Evolutionary conservation across 2,329 filamentous ascomycete species (phyloP), one percentile per base, ranked within the genome.

Genomic region (Fusarium verticillioides): DNA sequence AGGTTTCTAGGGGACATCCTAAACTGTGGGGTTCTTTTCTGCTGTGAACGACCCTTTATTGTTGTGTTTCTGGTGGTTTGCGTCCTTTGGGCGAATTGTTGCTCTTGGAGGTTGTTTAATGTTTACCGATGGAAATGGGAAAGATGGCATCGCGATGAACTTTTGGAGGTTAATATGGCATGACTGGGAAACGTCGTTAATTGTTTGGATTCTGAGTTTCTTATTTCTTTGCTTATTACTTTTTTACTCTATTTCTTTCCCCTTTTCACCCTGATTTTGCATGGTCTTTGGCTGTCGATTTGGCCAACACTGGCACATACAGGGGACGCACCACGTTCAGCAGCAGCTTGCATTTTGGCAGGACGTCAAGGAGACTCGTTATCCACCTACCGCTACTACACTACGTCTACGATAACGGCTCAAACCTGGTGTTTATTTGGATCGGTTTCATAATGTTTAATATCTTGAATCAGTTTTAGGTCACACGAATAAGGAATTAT

Each of bases 121-220:
- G 47, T 23, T 34, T 19, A 23, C 2, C 0, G 11, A 23, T 9
- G 8, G 21, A 10, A 6, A 23, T 13, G 21, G 46, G 28, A 32
- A 9, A 16, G 10, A 16, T 7, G 30, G 18, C 28, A 32, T 32
- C 10, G 18, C 15, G 15, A 49, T 12, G 21, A n/a, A 11, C 4
- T 18, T 52, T 15, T 19, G 30, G 30, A 36, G 30, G 12, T 36
- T 37, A 8, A 28, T 12, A 9, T 28, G 18, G 6, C 0, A 13
- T 10, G 6, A 10, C 6, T 19, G 11, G n/a, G 11, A 26, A 34
- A 4, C 6, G 9, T 3, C 13, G 7, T 50, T 13, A 5, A 5
- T 10, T 10, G 2, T 4, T 34, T 18, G 21, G 5, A 23, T 9
- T 46, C 0, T 4, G 5, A 4, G 1, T n/a, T n/a, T n/a, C 7